These are phyloP conservation scores for Abrus precatorius DNA, from an alignment of 306 rosid species.

Conservation along the genomic window DNA sequence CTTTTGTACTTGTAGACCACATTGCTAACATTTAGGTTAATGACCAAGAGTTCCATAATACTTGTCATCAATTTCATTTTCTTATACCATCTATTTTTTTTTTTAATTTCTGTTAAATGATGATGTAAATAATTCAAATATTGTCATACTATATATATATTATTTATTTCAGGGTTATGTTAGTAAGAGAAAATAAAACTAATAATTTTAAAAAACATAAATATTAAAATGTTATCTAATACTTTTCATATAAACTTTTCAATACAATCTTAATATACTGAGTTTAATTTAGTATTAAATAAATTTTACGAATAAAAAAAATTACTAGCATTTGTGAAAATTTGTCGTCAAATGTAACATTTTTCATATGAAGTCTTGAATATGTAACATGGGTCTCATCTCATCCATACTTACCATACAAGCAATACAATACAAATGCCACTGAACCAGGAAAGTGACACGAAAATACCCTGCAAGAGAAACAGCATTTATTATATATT, in stretches of 20 bases:
- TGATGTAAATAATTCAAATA: too few species aligned
- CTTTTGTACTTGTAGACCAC: not conserved
- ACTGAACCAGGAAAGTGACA: conserved; percentile 47
- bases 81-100: not conserved
- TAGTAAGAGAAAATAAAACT: too few species aligned
- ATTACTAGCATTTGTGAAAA: not conserved
- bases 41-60: not conserved
- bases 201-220: too few species aligned
- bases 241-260: not conserved
- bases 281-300: not conserved
- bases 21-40: not conserved
- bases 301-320: not conserved
- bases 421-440: not conserved
- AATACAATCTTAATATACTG: not conserved
- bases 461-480: conserved; percentile 45
- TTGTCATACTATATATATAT: too few species aligned
- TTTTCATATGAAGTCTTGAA: conserved; percentile 25
- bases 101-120: too few species aligned
- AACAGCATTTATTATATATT: conserved; percentile 40
- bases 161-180: too few species aligned
- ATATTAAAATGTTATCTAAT: too few species aligned
- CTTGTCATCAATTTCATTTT: not conserved
- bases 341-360: not conserved
- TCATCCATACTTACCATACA: not conserved
- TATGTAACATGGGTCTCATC: conserved; percentile 24